A percentile compares a stretch with the other conserved stretches of the same genome.
These are phyloP conservation scores for Passiflora organensis DNA, from an alignment of 345 rosid species.

Conservation along the genomic window DNA sequence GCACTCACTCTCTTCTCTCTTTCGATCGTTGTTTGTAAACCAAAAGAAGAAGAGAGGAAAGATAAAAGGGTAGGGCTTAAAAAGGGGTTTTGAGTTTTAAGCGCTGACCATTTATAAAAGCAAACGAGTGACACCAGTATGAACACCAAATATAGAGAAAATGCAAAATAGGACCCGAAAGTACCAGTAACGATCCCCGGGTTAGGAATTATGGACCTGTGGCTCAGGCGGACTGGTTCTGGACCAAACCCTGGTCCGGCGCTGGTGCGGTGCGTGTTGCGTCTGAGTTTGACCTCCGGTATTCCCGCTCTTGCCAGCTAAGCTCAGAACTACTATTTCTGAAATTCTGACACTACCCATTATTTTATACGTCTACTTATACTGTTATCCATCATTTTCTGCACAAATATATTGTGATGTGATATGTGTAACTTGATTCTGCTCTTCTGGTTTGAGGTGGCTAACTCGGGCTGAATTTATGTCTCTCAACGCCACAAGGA, in stretches of 20 bases:
- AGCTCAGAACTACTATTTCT: not conserved
- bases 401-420: not conserved
- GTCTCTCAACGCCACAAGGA: slow-evolving; percentile 1
- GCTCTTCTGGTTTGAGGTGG: too few relatives aligned
- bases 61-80: not conserved
- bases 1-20: not conserved
- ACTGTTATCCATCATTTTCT: not conserved
- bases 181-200: too few relatives aligned
- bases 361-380: too few relatives aligned
- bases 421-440: not conserved
- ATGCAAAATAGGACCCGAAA: too few relatives aligned
- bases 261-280: not conserved
- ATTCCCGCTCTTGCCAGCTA: slow-evolving; percentile 19
- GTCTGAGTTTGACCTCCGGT: slow-evolving; percentile 13
- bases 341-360: too few relatives aligned
- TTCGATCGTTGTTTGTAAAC: not conserved
- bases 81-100: not conserved
- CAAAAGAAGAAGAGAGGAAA: not conserved
- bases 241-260: slow-evolving; percentile 2
- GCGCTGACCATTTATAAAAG: slow-evolving; percentile 21
- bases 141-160: not conserved
- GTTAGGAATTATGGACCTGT: not conserved
- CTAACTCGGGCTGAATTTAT: not conserved
- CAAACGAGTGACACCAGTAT: not conserved
- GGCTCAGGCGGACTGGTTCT: not conserved